These are phyloP conservation scores for Neophaeococcomyces mojaviensis DNA, from an alignment of 2,329 filamentous ascomycete species.

Conservation along the genomic window DNA sequence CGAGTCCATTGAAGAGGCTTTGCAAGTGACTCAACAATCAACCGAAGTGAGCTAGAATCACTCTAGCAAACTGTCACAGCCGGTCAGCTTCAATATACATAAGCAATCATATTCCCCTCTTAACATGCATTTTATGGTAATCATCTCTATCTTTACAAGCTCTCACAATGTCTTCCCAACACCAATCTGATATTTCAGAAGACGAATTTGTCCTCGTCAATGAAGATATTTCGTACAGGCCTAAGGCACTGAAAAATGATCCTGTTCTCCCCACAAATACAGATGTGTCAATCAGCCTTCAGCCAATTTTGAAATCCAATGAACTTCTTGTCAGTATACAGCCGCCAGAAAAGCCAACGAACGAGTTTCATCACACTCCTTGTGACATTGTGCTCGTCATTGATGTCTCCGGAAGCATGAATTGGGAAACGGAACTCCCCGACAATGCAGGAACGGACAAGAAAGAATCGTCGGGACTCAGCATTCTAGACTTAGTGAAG, in stretches of 20 bases:
- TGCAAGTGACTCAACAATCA: no score
- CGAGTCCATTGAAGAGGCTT: no score
- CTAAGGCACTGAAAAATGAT: background rate
- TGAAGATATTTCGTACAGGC: background rate
- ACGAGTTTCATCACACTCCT: constrained; percentile 32
- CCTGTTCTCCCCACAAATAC: background rate
- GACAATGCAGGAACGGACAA: constrained; percentile 23
- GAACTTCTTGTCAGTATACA: constrained; percentile 21
- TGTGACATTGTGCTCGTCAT: constrained; percentile 57
- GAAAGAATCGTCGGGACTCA: constrained; percentile 44
- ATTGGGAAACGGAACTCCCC: constrained; percentile 39
- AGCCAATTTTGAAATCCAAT: constrained; percentile 15
- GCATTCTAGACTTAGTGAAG: constrained; percentile 53
- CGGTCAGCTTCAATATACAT: no score
- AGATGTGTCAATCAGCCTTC: constrained; percentile 9
- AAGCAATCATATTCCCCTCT: no score
- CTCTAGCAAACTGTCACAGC: no score
- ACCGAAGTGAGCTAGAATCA: no score
- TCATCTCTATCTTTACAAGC: no score
- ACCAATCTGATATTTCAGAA: background rate
- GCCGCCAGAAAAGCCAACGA: constrained; percentile 18
- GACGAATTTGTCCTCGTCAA: constrained; percentile 6
- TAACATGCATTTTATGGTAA: no score
- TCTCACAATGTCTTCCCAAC: no score
- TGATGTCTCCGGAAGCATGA: constrained; percentile 55